Evolutionary conservation across 2,329 filamentous ascomycete genomes (phyloP).

Genomic region (Dactylellina leptospora): DNA sequence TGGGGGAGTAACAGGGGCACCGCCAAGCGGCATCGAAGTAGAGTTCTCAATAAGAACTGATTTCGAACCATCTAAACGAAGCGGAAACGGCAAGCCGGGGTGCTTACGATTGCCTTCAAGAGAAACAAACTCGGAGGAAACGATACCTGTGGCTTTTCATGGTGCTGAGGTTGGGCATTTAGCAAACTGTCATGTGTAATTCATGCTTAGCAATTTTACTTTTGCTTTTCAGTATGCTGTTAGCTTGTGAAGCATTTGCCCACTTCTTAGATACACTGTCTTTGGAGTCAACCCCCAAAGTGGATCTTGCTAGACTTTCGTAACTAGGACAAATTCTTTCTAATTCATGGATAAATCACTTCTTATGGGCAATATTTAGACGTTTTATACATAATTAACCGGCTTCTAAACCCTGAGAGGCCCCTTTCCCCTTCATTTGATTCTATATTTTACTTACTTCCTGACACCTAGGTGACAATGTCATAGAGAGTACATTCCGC

Average conservation of each 20-base stretch:
- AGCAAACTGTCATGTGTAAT: constrained; percentile 27
- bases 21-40: constrained; percentile 17
- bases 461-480: constrained; percentile 38
- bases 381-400: too few relatives aligned
- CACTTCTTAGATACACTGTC: too few relatives aligned
- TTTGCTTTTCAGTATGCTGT: too few relatives aligned
- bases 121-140: constrained; percentile 34
- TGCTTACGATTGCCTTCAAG: constrained; percentile 4
- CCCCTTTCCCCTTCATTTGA: too few relatives aligned
- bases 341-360: too few relatives aligned
- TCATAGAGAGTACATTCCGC: constrained; percentile 9
- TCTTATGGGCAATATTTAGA: too few relatives aligned
- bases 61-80: constrained; percentile 23
- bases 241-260: too few relatives aligned
- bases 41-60: constrained; percentile 39
- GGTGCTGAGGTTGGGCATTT: constrained; percentile 35
- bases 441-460: constrained; percentile 19
- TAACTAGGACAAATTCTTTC: too few relatives aligned
- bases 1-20: neutral
- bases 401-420: too few relatives aligned
- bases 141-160: constrained; percentile 39
- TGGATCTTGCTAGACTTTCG: too few relatives aligned
- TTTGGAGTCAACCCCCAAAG: too few relatives aligned
- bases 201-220: neutral
- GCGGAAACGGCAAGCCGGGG: neutral